Base-by-base conservation (phyloP, 805 yeast genomes). In the Wickerhamiella bombiphila region DNA sequence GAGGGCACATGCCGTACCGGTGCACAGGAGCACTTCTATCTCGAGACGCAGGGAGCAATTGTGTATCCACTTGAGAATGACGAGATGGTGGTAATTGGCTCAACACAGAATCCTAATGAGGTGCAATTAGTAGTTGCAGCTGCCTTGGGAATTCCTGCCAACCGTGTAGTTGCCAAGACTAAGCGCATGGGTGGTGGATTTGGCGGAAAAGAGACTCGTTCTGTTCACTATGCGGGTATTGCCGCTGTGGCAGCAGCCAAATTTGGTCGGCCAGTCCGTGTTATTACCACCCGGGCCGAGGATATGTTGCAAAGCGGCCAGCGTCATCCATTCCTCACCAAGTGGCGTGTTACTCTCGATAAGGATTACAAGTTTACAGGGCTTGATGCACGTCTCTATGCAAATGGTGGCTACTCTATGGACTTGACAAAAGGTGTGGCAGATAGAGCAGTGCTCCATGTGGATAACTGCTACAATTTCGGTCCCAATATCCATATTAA, bases 131-230 rank as follows among this genome's bases (percentile, higher is more conserved):
- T 56, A 26, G 66, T 61, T 11, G 66, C 69, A 1, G 59, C 60
- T 22, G 62, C 61, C 3, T 54, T 65, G 5, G 67, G 65, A 11
- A 64, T 65, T 9, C 66, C 69, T 3, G 54, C 64, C 3, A 54
- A 59, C 31, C 55, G 60, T 30, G 54, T 66, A 39, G 68, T 65
- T 8, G 55, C 55, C 18, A 52, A 61, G 14, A 65, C 58, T 14
- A 66, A 66, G 45, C 52, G 70, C 35, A 48, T 66, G 4, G 71
- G 71, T 19, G 71, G 71, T 35, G 71, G 71, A 1, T 66, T 66
- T 45, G 71, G 71, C 18, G 71, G 71, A 34, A 66, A 66, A 42
- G 71, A 66, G 43, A 58, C 66, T 3, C 51, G 70, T 34, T 52
- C 66, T 3, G 53, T 64, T 18, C 66, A 54, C 37, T 42, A 57